Base-by-base conservation (phyloP, 148 eudicot species). In the Arctostaphylos glauca region DNA sequence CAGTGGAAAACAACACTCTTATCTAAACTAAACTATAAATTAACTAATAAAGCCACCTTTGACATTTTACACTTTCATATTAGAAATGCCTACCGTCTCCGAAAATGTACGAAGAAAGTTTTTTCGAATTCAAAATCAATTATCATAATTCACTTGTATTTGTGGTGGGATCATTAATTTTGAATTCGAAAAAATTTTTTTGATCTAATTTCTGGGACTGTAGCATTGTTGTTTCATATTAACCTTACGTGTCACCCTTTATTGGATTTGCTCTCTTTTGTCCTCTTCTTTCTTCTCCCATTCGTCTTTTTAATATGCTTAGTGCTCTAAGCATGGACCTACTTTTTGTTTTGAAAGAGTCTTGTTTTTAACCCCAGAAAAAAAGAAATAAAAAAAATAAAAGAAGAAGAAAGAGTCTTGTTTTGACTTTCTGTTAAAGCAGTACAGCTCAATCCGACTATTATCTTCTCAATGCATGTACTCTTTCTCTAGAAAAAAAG, bases 291-390 rank as follows among this genome's bases (percentile, higher is more conserved):
- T 79, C 55, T 64, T 62, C 55, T 78, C 38, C 43, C n/a, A n/a
- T 47, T 60, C 5, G 19, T 21, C 59, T n/a, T 18, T 79, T 48
- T 44, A 50, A n/a, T n/a, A n/a, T n/a, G n/a, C n/a, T n/a, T n/a
- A n/a, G n/a, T 59, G 38, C 68, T 62, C 41, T 60, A 60, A 46
- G n/a, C 68, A 13, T 79, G 54, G 72, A 23, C 81, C 73, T 13
- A 62, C 81, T n/a, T n/a, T n/a, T 62, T 60, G 54, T 47, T 62
- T 79, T 79, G 81, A 62, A 60, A 44, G 53, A 13, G 81, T 79
- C 81, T n/a, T 62, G 7, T 6, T 3, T 16, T 15, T 31, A 23
- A 25, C 2, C 16, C 1, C 1, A n/a, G 6, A 19, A 21, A 3
- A 21, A 64, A 23, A 0, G 6, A 21, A 60, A 25, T 5, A 25